These are phyloP conservation scores for Fusarium guadeloupense DNA, from an alignment of 2,329 filamentous ascomycete genomes.

Conservation along the genomic window DNA sequence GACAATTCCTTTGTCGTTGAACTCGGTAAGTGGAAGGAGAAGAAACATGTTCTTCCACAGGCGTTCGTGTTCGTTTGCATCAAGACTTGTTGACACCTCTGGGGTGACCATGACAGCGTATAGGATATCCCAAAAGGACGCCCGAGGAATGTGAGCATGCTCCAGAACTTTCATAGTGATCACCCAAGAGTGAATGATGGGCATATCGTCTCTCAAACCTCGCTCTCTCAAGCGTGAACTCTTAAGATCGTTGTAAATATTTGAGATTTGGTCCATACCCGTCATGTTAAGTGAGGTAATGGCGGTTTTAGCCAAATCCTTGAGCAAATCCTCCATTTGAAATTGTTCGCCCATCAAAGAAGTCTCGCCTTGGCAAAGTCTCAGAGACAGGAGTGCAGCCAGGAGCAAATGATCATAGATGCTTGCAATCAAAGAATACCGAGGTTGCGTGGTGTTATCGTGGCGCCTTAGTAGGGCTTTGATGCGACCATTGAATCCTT, in stretches of 20 bases:
- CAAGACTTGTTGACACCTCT: conserved; percentile 47
- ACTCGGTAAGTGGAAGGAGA: conserved; percentile 68
- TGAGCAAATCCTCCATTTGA: conserved; percentile 60
- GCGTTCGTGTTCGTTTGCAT: conserved; percentile 62
- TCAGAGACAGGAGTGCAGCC: conserved; percentile 50
- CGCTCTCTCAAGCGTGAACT: conserved; percentile 56
- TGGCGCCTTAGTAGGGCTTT: conserved; percentile 18
- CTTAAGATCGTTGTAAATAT: conserved; percentile 60
- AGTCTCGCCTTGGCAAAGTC: conserved; percentile 53
- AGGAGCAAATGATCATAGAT: conserved; percentile 47
- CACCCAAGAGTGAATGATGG: conserved; percentile 65
- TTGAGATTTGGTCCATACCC: conserved; percentile 56
- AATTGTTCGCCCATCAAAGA: conserved; percentile 50
- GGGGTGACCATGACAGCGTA: conserved; percentile 55
- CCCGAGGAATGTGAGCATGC: conserved; percentile 58
- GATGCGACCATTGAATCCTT: conserved; percentile 51
- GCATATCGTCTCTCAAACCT: conserved; percentile 61
- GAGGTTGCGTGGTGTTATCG: neutral
- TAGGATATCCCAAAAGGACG: conserved; percentile 69
- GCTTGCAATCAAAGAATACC: conserved; percentile 27
- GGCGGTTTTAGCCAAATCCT: conserved; percentile 51
- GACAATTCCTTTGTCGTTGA: conserved; percentile 64
- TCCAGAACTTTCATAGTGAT: conserved; percentile 64
- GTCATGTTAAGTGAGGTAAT: conserved; percentile 53
- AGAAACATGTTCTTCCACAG: conserved; percentile 69